Evolutionary conservation across 192 early-diverging fungal species (phyloP), one percentile per base, ranked within the genome.

Genomic region (Coemansia sp.): DNA sequence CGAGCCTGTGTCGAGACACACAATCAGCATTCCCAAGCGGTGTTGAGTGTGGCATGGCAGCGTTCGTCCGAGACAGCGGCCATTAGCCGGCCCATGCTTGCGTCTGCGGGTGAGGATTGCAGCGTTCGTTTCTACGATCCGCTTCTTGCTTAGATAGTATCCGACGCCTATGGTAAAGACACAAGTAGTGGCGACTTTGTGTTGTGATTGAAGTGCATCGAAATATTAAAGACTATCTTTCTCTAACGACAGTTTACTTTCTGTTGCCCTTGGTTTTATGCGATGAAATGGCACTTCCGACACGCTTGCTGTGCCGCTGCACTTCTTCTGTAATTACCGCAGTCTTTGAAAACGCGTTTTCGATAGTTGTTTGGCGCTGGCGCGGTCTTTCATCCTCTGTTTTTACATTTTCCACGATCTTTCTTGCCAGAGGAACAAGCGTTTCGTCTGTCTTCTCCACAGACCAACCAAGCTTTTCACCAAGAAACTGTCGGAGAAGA

Each of bases 11-110:
- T 78, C 23, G 81, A 83, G 48, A 83, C 76, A 1, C 76, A 77
- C 46, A 66, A 60, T 51, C 71, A 73, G 62, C 81, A 83, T 49
- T 56, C 75, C 3, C 72, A 77, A 57, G 75, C 81, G 6, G 81
- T 78, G 15, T 73, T 76, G 76, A 63, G 63, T 66, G 75, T 83
- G n/a, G 72, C 68, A 4, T 83, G 81, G 81, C 72, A 83, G 60
- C 59, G 51, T 21, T 71, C 71, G 6, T 77, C 75, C 3, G 72
- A 74, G 34, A 71, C 72, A 14, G 66, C 64, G 30, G 56, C 64
- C 12, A 72, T 63, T 15, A 56, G 60, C 21, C 73, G 74, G n/a
- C 76, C 81, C 5, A 77, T 71, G 75, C 66, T 83, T 39, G 81
- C 72, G 7, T 83, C 81, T 6, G 76, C 65, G 6, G 68, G 81